Base-by-base conservation (phyloP, 2,329 filamentous ascomycete species). In the Pestalotiopsis sp. region DNA sequence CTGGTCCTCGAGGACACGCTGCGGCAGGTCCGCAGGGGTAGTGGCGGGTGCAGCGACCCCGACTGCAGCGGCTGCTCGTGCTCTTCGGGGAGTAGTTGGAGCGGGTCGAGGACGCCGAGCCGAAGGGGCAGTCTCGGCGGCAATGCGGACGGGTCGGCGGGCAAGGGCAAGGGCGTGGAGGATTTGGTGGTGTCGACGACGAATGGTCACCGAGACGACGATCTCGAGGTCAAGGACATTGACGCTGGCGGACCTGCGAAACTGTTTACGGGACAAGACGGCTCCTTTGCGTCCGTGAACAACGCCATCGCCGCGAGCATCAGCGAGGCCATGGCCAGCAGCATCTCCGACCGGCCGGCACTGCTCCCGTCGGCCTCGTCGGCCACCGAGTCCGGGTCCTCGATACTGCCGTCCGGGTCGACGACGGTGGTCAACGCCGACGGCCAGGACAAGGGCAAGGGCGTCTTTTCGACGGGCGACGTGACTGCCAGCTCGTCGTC, bases 1-100 rank as follows among this genome's bases (percentile, higher is more conserved):
- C 71, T 91, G 67, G 85, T 90, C 59, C 76, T 92, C 6, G 88
- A 90, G 78, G 89, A 92, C 84, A 91, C 89, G 57, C 77, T 92
- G 74, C 80, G 89, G 73, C 77, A 91, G 68, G 89, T 86, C 2
- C 82, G 80, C 64, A 77, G 77, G 62, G 77, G 75, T 7, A 69
- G 62, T 41, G 31, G 61, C 36, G 62, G 41, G 14, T 56, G 52
- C 49, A 65, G 69, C 62, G 72, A 36, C 61, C 69, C 66, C 67
- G 69, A 27, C 9, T 66, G 63, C 67, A 63, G 71, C 52, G 71
- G 72, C 58, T 73, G 74, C 7, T 76, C 66, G 27, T 76, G 73
- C 58, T 52, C 45, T 4, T 75, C 74, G 13, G 77, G 73, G 63
- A 75, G 74, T 31, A 78, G 76, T 31, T 75, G 69, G 59, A 77